Conservation (phyloP, 2,329 filamentous ascomycete species). For the Talaromyces funiculosus region DNA sequence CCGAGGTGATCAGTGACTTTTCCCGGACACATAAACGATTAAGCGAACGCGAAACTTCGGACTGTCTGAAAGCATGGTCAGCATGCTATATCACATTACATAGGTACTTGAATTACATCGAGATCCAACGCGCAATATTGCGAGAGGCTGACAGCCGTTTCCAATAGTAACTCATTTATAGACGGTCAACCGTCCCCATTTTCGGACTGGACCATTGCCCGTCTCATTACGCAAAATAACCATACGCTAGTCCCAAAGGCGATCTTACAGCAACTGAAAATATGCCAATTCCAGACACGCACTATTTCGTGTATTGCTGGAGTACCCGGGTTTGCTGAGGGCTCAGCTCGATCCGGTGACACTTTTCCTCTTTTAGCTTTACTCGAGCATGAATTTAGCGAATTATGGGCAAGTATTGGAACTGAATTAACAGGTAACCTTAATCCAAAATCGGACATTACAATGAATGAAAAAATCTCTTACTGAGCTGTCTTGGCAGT, state of each 20-base stretch:
- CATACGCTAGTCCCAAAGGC: background rate
- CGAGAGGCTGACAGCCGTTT: background rate
- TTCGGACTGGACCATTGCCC: conserved; percentile 8
- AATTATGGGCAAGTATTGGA: background rate
- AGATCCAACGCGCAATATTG: background rate
- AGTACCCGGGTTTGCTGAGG: background rate
- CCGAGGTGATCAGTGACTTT: conserved; percentile 18
- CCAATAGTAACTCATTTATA: background rate
- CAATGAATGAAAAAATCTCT: background rate
- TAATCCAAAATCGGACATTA: background rate
- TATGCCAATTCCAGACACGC: conserved; percentile 14
- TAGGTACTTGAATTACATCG: conserved; percentile 1
- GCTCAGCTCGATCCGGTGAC: background rate
- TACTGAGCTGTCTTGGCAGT: background rate
- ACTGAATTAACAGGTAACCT: conserved; percentile 2
- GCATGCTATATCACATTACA: conserved; percentile 18
- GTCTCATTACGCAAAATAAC: background rate
- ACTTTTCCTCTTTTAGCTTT: conserved; percentile 6
- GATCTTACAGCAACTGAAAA: conserved; percentile 11
- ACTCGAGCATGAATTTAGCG: conserved; percentile 7
- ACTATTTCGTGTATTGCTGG: conserved; percentile 9
- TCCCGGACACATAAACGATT: conserved; percentile 14
- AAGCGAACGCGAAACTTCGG: conserved; percentile 13
- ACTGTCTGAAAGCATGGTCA: conserved; percentile 18
- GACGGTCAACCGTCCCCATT: conserved; percentile 1